Conservation (phyloP, 2,329 filamentous ascomycete genomes). For the Talaromyces atroroseus region DNA sequence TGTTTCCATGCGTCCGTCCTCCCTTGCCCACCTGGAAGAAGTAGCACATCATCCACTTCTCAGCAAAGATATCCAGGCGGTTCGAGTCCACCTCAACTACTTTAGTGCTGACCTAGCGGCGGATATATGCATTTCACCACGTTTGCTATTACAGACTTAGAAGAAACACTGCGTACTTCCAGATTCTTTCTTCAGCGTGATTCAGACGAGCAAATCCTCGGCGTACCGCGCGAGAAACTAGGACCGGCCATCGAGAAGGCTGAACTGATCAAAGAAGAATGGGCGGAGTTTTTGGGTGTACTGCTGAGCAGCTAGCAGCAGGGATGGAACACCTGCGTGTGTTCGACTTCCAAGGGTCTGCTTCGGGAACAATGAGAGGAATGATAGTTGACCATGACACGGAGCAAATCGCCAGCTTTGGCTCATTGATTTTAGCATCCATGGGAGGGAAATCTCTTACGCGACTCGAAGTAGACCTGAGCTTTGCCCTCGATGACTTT, state of each 20-base stretch:
- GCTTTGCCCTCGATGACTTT: not conserved
- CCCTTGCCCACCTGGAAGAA: not conserved
- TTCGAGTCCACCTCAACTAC: not conserved
- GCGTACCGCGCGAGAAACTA: not conserved
- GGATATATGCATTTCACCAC: not conserved
- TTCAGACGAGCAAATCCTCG: not conserved
- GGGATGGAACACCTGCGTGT: not conserved
- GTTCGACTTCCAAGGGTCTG: not conserved
- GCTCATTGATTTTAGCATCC: constrained; percentile 1
- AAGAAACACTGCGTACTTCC: not conserved
- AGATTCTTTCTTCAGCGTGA: not conserved
- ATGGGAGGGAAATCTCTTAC: constrained; percentile 3
- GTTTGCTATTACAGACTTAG: not conserved
- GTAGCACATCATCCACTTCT: constrained; percentile 1
- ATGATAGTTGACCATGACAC: not conserved
- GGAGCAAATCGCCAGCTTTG: not conserved
- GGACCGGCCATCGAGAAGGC: not conserved
- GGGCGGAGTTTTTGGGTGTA: not conserved
- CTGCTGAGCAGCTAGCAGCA: not conserved
- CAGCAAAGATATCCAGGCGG: not conserved
- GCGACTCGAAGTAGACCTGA: not conserved
- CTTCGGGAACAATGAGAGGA: not conserved
- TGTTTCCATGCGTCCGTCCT: not conserved
- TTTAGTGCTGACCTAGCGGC: not conserved
- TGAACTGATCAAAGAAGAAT: not conserved